Conservation (phyloP, 768 basidiomycete species). For the Pilatotrama ljubarskyi region DNA sequence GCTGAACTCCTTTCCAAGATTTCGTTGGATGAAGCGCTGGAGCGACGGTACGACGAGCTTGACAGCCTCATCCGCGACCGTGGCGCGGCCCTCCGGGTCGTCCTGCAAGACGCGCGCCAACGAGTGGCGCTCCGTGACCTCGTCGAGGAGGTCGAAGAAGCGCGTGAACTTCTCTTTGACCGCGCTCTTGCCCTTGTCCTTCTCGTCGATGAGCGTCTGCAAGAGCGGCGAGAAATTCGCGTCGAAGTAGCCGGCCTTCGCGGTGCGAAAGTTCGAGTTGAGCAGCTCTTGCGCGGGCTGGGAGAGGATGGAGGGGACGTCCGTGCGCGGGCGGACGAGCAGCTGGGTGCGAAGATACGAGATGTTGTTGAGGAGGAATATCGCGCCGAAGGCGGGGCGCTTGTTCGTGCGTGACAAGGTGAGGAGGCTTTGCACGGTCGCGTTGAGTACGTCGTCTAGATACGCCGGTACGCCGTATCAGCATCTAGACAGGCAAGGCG, state of each 20-base stretch:
- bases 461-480: not conserved
- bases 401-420: conserved; percentile 59
- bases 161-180: conserved; percentile 82
- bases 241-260: conserved; percentile 84
- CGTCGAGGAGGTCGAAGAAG: conserved; percentile 81
- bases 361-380: conserved; percentile 81
- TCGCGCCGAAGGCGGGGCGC: conserved; percentile 67
- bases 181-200: conserved; percentile 52
- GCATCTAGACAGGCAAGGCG: not conserved
- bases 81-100: conserved; percentile 58
- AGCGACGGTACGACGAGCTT: conserved; percentile 76
- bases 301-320: conserved; percentile 56
- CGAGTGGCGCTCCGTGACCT: conserved; percentile 74
- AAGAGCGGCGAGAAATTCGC: conserved; percentile 79
- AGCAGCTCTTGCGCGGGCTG: conserved; percentile 62
- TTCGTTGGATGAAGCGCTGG: conserved; percentile 72
- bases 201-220: conserved; percentile 56
- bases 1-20: conserved; percentile 80
- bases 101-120: conserved; percentile 70
- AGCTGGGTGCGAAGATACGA: conserved; percentile 66
- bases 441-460: conserved; percentile 79
- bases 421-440: conserved; percentile 58
- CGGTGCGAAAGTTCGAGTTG: conserved; percentile 71
- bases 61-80: conserved; percentile 70
- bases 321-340: conserved; percentile 47